Evolutionary conservation across 2,329 filamentous ascomycete species (phyloP), one percentile per base, ranked within the genome.

Genomic region (Talaromyces marneffei): DNA sequence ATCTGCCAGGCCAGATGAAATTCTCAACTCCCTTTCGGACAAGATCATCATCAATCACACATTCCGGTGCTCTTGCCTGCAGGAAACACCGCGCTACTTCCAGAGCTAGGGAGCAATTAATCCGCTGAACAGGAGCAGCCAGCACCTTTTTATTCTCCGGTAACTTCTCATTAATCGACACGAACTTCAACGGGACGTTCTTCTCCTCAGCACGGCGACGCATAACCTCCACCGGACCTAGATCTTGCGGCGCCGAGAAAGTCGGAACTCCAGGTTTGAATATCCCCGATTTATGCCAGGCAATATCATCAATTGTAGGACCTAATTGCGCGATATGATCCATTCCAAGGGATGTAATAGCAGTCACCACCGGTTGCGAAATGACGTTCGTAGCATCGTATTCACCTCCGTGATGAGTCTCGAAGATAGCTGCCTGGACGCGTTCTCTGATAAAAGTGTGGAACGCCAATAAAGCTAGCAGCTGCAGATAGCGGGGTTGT

Each of bases 251-350:
- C 4, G 85, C 76, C 0, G 83, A 85, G 55, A 88, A 87, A 2
- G 84, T 84, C 18, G 81, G 79, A 4, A 79, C 78, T 0, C 82
- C 83, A 0, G 70, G 60, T 74, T 89, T 89, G 77, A 89, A 85
- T 61, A 90, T 87, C 1, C 87, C 88, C 1, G 85, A 84, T 74
- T 90, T 90, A 73, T 90, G 86, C 87, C 87, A 71, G 14, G 60
- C 60, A 8, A 62, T 62, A 16, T 85, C 80, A 33, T 83, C 83
- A 10, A 89, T 75, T 0, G 85, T 87, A 18, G 80, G 73, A 3
- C 88, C 88, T 1, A 91, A 79, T 20, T 81, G 79, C 57, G 79
- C 81, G 37, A 88, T 81, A 67, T 91, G 88, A 68, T 91, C 88
- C 64, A 90, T 85, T 3, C 86, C 87, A 9, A 90, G 76, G n/a